Base-by-base conservation (phyloP, 345 rosid species). In the Acer campestre region DNA sequence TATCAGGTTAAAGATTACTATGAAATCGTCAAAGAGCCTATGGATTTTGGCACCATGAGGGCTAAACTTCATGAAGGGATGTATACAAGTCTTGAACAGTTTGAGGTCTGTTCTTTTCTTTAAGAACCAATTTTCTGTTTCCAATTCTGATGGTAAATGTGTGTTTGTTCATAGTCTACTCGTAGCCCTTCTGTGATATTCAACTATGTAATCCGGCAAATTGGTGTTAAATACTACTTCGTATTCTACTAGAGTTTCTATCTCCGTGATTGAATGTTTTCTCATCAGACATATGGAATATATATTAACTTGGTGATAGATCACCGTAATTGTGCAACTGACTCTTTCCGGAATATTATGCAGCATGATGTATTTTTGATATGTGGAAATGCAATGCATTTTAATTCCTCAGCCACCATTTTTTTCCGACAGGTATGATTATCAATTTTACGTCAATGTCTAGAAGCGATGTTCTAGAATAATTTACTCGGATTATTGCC, bases 61-160 rank as follows among this genome's bases (percentile, higher is more conserved):
- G 95, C 95, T 77, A 91, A 89, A 82, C 93, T 91, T 81, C 95
- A 91, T 56, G 95, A 91, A 79, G 95, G 92, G 77, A 85, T 91
- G 93, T 91, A 91, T 75, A 76, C 49, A 40, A 83, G 78, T 78
- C 83, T 91, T 40, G 83, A 86, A 73, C 90, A 89, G 77, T 89
- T 89, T 81, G 91, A 91, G 95, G 95, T 89, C 64, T 77, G 80
- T 63, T 78, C 70, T 70, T 68, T 64, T 61, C 73, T 81, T 58
- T 55, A 64, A 49, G 27, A 68, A 22, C 38, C 7, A 71, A 31
- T 65, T 75, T 71, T 66, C 8, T 22, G 31, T 35, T 67, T 74
- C 71, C 62, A 1, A 2, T 58, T 67, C 18, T 51, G 27, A 25
- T 70, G 4, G 22, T 46, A 42, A 55, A 20, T 65, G 6, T 68